Conservation (phyloP, 495 filamentous ascomycete genomes). For the Aspergillus asperescens region DNA sequence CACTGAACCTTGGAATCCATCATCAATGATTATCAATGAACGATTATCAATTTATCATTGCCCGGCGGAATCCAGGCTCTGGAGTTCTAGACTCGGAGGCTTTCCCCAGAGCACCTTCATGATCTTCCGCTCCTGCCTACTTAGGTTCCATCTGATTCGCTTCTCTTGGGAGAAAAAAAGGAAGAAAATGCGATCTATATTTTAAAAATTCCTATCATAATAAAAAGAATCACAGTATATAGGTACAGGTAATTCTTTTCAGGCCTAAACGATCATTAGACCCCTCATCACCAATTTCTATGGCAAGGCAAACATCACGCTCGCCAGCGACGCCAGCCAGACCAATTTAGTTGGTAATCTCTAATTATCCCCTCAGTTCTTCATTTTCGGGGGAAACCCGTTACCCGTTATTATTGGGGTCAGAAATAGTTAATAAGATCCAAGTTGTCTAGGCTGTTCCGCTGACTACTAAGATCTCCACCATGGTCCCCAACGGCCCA, state of each 20-base stretch:
- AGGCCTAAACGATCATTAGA: not conserved
- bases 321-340: not conserved
- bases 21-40: too few species aligned
- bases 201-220: not conserved
- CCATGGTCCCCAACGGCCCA: too few species aligned
- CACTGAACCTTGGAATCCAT: too few species aligned
- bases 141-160: not conserved
- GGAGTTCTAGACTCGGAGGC: not conserved
- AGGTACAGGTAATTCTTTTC: not conserved
- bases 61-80: not conserved
- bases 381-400: too few species aligned
- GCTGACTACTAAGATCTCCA: too few species aligned
- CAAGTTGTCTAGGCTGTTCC: too few species aligned
- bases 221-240: not conserved
- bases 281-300: not conserved
- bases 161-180: too few species aligned
- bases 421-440: too few species aligned
- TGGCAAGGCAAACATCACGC: constrained; percentile 2
- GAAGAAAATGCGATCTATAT: too few species aligned
- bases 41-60: not conserved
- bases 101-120: not conserved
- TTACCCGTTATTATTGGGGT: too few species aligned
- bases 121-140: not conserved
- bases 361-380: not conserved
- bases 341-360: constrained; percentile 4